Percentiles rank a stretch among this genome's conserved stretches.
These are phyloP conservation scores for Termitomyces sp. DNA, from an alignment of 768 basidiomycete species.

Conservation along the genomic window DNA sequence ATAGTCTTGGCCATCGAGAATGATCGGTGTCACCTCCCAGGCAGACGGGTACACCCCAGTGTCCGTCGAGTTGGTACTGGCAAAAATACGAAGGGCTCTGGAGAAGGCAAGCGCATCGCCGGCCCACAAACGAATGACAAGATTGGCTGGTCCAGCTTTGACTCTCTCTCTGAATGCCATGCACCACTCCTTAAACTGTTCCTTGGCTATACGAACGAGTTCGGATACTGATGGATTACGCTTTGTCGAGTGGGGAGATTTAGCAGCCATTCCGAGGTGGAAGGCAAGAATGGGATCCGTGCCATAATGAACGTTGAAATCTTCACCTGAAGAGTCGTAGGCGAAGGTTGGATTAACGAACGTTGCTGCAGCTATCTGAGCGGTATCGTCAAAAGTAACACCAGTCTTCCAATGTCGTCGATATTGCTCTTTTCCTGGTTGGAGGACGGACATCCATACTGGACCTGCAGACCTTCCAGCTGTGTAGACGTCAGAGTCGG, in stretches of 20 bases:
- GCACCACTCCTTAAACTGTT: slow-evolving; percentile 34
- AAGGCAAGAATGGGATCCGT: slow-evolving; percentile 39
- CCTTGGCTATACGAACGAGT: slow-evolving; percentile 24
- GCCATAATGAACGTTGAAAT: slow-evolving; percentile 40
- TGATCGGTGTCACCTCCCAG: slow-evolving; percentile 32
- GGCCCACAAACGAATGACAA: slow-evolving; percentile 35
- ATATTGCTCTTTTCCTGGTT: slow-evolving; percentile 18
- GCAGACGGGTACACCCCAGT: slow-evolving; percentile 27
- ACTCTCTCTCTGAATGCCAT: slow-evolving; percentile 21
- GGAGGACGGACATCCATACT: slow-evolving; percentile 15
- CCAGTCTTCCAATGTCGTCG: slow-evolving; percentile 40
- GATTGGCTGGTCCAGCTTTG: neutral
- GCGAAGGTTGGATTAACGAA: slow-evolving; percentile 45
- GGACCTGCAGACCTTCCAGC: slow-evolving; percentile 35
- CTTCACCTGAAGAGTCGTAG: slow-evolving; percentile 34
- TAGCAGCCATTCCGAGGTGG: slow-evolving; percentile 30
- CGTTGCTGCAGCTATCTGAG: slow-evolving; percentile 18
- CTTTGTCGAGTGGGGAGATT: slow-evolving; percentile 17
- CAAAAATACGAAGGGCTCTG: slow-evolving; percentile 27
- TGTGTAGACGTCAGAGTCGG: neutral
- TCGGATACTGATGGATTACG: slow-evolving; percentile 12
- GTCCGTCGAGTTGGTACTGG: slow-evolving; percentile 13
- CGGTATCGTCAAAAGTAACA: slow-evolving; percentile 24
- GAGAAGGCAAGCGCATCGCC: slow-evolving; percentile 39
- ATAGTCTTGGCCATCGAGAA: slow-evolving; percentile 31